Evolutionary conservation across 2,329 filamentous ascomycete genomes (phyloP).

Genomic region (Penicillium aurantiogriseum): DNA sequence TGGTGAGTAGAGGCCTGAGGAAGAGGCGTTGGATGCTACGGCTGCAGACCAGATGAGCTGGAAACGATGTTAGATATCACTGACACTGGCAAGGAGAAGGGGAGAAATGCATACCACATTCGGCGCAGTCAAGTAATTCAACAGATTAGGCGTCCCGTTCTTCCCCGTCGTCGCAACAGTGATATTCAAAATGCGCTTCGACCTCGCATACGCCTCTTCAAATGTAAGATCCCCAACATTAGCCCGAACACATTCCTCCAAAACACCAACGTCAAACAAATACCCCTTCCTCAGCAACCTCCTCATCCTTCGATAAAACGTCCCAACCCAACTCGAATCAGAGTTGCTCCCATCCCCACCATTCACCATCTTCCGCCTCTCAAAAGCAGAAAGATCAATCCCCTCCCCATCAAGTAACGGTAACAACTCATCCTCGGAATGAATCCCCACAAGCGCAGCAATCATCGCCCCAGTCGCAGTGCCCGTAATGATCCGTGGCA

Average conservation of each 20-base stretch:
- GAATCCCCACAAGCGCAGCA: constrained; percentile 81
- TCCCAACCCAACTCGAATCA: constrained; percentile 51
- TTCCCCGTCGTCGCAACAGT: constrained; percentile 75
- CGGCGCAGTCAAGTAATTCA: constrained; percentile 91
- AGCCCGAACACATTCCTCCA: constrained; percentile 78
- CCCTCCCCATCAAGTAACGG: constrained; percentile 72
- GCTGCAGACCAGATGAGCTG: constrained; percentile 60
- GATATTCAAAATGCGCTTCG: constrained; percentile 86
- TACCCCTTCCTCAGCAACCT: constrained; percentile 76
- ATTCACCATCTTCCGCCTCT: constrained; percentile 39
- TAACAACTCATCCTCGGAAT: constrained; percentile 80
- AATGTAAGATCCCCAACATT: constrained; percentile 91
- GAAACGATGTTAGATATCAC: constrained; percentile 4
- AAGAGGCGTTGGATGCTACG: constrained; percentile 46
- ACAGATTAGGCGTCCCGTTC: constrained; percentile 74
- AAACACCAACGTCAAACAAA: constrained; percentile 75
- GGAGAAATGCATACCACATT: constrained; percentile 69
- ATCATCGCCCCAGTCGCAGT: constrained; percentile 88
- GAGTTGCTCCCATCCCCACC: constrained; percentile 13
- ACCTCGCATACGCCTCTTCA: constrained; percentile 83
- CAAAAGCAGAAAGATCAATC: constrained; percentile 80
- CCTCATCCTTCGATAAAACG: constrained; percentile 62
- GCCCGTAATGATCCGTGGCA: constrained; percentile 88
- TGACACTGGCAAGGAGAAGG: neutral
- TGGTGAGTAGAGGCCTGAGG: constrained; percentile 63